These are phyloP conservation scores for Populus tremula DNA, from an alignment of 345 rosid genomes.

Conservation along the genomic window DNA sequence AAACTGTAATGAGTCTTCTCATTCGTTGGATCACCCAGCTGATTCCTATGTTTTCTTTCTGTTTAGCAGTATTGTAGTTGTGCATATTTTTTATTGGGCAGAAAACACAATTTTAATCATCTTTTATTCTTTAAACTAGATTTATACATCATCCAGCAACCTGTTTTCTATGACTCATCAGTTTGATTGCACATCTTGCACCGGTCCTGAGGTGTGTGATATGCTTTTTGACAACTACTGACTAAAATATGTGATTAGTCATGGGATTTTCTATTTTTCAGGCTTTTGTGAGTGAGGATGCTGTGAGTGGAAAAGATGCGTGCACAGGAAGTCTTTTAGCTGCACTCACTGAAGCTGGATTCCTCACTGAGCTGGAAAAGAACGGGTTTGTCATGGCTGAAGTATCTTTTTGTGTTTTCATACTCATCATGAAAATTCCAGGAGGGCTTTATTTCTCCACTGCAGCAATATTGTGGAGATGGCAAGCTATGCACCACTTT, in stretches of 20 bases:
- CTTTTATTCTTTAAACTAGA: slow-evolving; percentile 30
- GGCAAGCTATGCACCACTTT: slow-evolving; percentile 96
- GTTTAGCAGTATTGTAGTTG: neutral
- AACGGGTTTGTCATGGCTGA: slow-evolving; percentile 52
- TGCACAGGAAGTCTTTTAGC: slow-evolving; percentile 89
- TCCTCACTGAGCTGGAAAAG: slow-evolving; percentile 87
- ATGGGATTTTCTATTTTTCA: slow-evolving; percentile 26
- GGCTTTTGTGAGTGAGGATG: slow-evolving; percentile 98
- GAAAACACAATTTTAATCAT: neutral
- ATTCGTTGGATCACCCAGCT: slow-evolving; percentile 73
- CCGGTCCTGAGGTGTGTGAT: slow-evolving; percentile 70
- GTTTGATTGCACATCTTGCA: slow-evolving; percentile 65
- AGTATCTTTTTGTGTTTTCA: neutral
- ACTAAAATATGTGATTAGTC: neutral
- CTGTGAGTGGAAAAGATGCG: slow-evolving; percentile 78
- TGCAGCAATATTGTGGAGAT: slow-evolving; percentile 83
- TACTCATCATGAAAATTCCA: neutral
- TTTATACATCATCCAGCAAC: slow-evolving; percentile 67
- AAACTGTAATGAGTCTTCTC: slow-evolving; percentile 85
- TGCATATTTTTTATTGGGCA: neutral
- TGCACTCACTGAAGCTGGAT: slow-evolving; percentile 85
- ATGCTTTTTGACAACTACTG: slow-evolving; percentile 1
- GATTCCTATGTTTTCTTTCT: slow-evolving; percentile 43
- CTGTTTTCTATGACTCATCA: slow-evolving; percentile 61
- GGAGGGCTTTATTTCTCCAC: slow-evolving; percentile 15